Base-by-base conservation (phyloP, 345 rosid species). In the Boechera stricta region DNA sequence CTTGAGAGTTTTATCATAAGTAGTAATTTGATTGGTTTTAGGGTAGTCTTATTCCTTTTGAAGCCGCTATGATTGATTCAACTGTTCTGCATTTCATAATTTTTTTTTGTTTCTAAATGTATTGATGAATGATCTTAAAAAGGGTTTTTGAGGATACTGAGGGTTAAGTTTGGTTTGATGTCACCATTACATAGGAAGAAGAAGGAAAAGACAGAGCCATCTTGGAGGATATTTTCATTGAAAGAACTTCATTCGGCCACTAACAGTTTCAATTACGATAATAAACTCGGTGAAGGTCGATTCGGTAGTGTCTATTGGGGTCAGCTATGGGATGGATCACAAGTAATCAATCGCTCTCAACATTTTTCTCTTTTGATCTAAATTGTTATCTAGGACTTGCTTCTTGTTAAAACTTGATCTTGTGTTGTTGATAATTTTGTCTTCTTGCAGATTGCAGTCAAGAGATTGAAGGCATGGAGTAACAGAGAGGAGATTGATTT, bases 241-340 rank as follows among this genome's bases (percentile, higher is more conserved):
- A 96, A 93, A 82, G 99, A 96, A 63, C 79, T 96, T 31, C 96
- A 87, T 47, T 77, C 99, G 3, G 98, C 99, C 42, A 96, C 99
- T 0, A 96, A 96, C 85, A 96, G 88, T 78, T 96, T 96, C 59
- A 96, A 96, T 77, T 93, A 93, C 42, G 99, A 96, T 78, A 96
- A 96, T 81, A 96, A 96, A 85, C 91, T 96, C 8, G 98, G 99
- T 64, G 99, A 96, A 89, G 98, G 99, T 33, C 96, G 88, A 71
- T 90, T 93, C 58, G 98, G 99, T 39, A 96, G 97, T 79, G 99
- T 93, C 26, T 96, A 92, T 78, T 96, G 99, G 99, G 98, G 98
- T 77, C 99, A 96, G 88, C 94, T 93, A 21, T 96, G 96, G 93
- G 98, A 96, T 87, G 98, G 98, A 39, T 93, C 99, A 74, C 98